These are phyloP conservation scores for Rhinocladiella similis DNA, from an alignment of 2,329 filamentous ascomycete species.

Conservation along the genomic window DNA sequence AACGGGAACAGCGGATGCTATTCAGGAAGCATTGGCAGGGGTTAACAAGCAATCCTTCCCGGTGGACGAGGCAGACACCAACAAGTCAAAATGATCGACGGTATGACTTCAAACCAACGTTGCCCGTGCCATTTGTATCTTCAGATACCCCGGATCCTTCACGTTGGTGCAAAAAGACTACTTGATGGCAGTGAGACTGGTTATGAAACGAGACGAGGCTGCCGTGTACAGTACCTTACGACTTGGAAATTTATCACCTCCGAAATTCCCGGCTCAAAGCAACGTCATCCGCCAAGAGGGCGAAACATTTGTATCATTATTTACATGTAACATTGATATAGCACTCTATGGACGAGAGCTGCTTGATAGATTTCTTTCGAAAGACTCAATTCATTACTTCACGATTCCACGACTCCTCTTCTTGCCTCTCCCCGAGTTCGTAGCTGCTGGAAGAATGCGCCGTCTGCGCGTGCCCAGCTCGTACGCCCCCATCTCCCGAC, in stretches of 20 bases:
- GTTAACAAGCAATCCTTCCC: neutral
- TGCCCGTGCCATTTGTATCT: neutral
- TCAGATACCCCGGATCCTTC: neutral
- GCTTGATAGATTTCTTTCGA: neutral
- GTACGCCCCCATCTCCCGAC: conserved; percentile 1
- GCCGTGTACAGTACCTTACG: neutral
- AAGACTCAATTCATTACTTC: too few relatives aligned
- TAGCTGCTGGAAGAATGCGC: conserved; percentile 7
- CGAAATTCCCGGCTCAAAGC: neutral
- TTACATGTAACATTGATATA: neutral
- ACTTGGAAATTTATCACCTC: neutral
- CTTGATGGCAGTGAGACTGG: neutral
- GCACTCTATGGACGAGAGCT: neutral
- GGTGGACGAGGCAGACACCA: neutral
- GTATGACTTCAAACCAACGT: too few relatives aligned
- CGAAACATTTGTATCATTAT: neutral
- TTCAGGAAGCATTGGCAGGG: neutral
- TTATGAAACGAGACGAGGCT: neutral
- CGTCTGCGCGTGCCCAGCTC: neutral
- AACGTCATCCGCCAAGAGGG: conserved; percentile 1
- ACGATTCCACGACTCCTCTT: neutral
- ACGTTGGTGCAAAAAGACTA: neutral
- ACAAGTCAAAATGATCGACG: too few relatives aligned
- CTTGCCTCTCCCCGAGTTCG: neutral
- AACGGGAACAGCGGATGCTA: neutral